These are phyloP conservation scores for Platanus orientalis DNA, from an alignment of 164 flowering plant species.

Conservation along the genomic window DNA sequence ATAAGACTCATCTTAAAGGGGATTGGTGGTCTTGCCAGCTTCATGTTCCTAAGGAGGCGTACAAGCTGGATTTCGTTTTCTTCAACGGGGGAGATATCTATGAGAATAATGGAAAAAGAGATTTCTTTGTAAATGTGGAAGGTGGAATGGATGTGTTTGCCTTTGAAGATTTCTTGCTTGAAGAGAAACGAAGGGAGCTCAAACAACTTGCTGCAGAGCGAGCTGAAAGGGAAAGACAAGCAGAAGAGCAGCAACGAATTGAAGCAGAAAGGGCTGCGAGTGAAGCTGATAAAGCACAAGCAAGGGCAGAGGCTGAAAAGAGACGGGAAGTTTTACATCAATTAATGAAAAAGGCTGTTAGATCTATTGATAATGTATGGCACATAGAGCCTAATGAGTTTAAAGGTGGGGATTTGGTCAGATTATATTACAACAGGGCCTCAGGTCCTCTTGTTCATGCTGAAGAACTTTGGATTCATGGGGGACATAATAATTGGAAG, in stretches of 20 bases:
- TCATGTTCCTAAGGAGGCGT: slow-evolving; percentile 84
- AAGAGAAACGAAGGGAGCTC: slow-evolving; percentile 79
- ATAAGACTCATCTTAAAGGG: slow-evolving; percentile 58
- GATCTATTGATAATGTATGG: slow-evolving; percentile 62
- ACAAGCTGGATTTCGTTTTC: slow-evolving; percentile 85
- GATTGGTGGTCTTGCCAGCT: slow-evolving; percentile 97
- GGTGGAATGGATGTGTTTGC: slow-evolving; percentile 70
- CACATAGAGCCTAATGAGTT: slow-evolving; percentile 66
- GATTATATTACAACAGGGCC: slow-evolving; percentile 66
- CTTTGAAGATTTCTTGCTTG: slow-evolving; percentile 95
- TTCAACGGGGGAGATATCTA: slow-evolving; percentile 74
- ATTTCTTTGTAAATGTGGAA: slow-evolving; percentile 62
- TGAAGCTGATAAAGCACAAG: slow-evolving; percentile 77
- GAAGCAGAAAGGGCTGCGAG: slow-evolving; percentile 76
- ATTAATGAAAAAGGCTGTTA: slow-evolving; percentile 43
- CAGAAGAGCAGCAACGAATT: slow-evolving; percentile 55
- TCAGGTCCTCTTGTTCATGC: slow-evolving; percentile 78
- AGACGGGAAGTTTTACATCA: slow-evolving; percentile 38
- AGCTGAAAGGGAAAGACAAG: slow-evolving; percentile 83
- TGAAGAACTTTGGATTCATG: slow-evolving; percentile 84
- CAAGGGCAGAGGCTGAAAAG: slow-evolving; percentile 56
- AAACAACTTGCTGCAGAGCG: slow-evolving; percentile 69
- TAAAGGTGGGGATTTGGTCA: slow-evolving; percentile 56
- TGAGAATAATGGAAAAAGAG: slow-evolving; percentile 80
- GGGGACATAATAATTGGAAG: slow-evolving; percentile 78